Conservation (phyloP, 106 monocot genomes). For the Phalaenopsis equestris region DNA sequence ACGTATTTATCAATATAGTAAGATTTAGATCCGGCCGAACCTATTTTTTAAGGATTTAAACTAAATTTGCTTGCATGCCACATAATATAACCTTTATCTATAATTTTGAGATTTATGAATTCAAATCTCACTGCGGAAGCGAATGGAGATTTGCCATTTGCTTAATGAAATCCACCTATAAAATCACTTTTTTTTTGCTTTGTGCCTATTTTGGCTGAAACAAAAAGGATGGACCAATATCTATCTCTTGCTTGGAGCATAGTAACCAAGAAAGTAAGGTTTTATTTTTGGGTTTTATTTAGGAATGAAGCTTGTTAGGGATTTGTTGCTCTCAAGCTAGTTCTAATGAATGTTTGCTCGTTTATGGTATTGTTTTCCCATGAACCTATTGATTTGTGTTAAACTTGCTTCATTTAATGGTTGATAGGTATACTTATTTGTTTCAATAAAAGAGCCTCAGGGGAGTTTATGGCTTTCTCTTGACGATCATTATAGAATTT, state of each 20-base stretch:
- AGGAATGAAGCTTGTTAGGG: neutral
- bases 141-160: neutral
- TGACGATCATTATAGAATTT: too few species aligned
- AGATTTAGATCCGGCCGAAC: too few species aligned
- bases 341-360: neutral
- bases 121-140: neutral
- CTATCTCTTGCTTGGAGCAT: too few species aligned
- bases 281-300: too few species aligned
- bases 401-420: neutral
- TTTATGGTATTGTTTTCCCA: neutral
- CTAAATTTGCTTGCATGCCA: too few species aligned
- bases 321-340: neutral
- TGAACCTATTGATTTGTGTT: neutral
- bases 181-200: too few species aligned
- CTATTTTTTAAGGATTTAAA: too few species aligned
- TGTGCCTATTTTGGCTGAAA: too few species aligned
- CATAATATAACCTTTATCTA: neutral
- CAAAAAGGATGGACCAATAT: too few species aligned
- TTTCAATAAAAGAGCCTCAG: neutral
- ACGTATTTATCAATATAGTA: too few species aligned
- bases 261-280: too few species aligned
- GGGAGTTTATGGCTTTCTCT: neutral
- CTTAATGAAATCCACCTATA: neutral
- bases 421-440: conserved; percentile 1
- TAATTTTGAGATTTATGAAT: neutral